phyloP scores from a whole-genome alignment of 768 basidiomycete species.

The Calocera cornea region DNA sequence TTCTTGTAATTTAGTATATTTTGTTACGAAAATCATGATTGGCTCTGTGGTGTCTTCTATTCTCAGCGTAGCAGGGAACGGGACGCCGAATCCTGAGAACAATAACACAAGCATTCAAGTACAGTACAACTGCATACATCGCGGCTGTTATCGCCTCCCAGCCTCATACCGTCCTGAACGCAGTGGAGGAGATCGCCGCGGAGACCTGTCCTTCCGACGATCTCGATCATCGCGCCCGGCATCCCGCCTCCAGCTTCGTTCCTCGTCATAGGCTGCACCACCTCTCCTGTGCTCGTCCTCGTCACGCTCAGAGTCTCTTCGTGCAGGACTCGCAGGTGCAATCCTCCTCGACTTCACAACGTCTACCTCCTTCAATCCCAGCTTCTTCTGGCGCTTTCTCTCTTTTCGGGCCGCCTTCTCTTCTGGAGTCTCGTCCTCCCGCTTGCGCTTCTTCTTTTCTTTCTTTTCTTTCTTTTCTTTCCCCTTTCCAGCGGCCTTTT shows the following conservation, averaged over 20 bases:
- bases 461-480: slow-evolving; percentile 61
- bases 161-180: not conserved
- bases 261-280: not conserved
- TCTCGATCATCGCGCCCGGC: not conserved
- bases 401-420: slow-evolving; percentile 65
- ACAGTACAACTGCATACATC: not conserved
- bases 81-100: no score
- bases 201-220: not conserved
- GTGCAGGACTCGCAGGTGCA: not conserved
- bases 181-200: not conserved
- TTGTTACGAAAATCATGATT: not conserved
- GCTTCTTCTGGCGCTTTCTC: slow-evolving; percentile 54
- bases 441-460: slow-evolving; percentile 38
- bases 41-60: no score
- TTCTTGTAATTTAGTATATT: slow-evolving; percentile 1
- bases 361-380: slow-evolving; percentile 11
- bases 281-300: not conserved
- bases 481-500: slow-evolving; percentile 38
- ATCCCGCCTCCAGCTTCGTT: not conserved
- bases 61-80: no score
- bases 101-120: not conserved
- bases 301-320: not conserved
- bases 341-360: slow-evolving; percentile 4
- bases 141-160: not conserved
- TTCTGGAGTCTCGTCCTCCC: slow-evolving; percentile 55